phyloP scores from a whole-genome alignment of 805 yeast species.

The Candida qinlingensis region DNA sequence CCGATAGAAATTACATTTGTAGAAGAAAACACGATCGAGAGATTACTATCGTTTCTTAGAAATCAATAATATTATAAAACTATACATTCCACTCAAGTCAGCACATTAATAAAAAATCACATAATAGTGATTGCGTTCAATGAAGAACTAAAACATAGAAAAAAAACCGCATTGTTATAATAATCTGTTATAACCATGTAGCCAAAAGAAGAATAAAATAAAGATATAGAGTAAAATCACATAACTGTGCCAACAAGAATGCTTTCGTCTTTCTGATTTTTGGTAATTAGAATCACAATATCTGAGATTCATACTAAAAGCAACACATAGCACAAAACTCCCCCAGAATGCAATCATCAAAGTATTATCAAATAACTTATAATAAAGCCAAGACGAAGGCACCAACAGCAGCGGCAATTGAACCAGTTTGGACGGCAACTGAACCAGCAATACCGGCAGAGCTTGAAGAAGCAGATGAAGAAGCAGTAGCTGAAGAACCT shows the following conservation, averaged over 20 bases:
- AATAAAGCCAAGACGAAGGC: conserved; percentile 38
- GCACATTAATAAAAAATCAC: not conserved
- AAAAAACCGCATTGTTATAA: not conserved
- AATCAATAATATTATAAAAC: conserved; percentile 1
- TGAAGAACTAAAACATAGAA: not conserved
- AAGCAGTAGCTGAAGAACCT: conserved; percentile 14
- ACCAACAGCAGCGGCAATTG: conserved; percentile 45
- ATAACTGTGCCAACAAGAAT: not conserved
- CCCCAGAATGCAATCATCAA: not conserved
- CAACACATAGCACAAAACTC: too few species aligned
- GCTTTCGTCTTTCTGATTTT: too few species aligned
- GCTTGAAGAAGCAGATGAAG: conserved; percentile 17
- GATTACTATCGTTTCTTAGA: not conserved
- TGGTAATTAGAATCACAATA: too few species aligned
- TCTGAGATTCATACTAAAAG: too few species aligned
- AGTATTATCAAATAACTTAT: conserved; percentile 26
- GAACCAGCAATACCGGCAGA: conserved; percentile 34
- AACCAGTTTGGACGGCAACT: conserved; percentile 39
- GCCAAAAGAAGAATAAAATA: not conserved
- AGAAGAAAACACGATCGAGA: too few species aligned
- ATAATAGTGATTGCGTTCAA: not conserved
- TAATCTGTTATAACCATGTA: not conserved
- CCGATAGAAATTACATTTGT: not conserved
- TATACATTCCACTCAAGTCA: not conserved
- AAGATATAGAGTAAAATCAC: not conserved